These are phyloP conservation scores for Cryphonectria nitschkei DNA, from an alignment of 2,329 filamentous ascomycete species.

Conservation along the genomic window DNA sequence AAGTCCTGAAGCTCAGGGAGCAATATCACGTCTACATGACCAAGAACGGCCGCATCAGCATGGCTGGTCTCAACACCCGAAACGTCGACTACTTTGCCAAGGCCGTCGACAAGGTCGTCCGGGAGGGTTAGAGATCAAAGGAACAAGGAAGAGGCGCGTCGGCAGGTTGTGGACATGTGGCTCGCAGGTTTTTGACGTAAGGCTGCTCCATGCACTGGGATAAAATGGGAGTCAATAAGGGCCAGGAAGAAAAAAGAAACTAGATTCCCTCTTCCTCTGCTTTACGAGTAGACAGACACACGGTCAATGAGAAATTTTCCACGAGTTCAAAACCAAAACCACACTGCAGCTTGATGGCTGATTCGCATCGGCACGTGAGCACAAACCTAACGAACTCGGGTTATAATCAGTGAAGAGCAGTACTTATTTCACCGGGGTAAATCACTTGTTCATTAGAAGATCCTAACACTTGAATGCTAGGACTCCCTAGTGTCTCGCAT, in stretches of 20 bases:
- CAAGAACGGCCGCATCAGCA: constrained; percentile 97
- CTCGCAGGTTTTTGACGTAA: background rate
- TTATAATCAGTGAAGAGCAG: background rate
- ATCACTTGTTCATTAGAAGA: background rate
- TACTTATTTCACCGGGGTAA: background rate
- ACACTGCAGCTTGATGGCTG: background rate
- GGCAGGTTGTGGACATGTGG: background rate
- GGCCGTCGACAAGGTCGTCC: constrained; percentile 83
- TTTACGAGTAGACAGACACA: background rate
- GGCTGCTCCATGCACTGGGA: background rate
- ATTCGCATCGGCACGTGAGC: background rate
- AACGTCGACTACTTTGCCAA: constrained; percentile 94
- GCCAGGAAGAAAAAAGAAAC: background rate
- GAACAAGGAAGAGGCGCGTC: background rate
- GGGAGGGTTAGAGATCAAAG: constrained; percentile 45
- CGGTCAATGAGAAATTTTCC: background rate
- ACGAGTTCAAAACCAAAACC: background rate
- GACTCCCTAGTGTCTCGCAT: background rate
- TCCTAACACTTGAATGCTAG: background rate
- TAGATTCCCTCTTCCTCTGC: background rate
- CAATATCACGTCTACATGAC: constrained; percentile 87
- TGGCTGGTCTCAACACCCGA: constrained; percentile 92
- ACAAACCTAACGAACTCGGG: background rate
- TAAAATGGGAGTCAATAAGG: background rate
- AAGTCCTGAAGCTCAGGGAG: constrained; percentile 71